Base-by-base conservation (phyloP, 73 alveolate species). In the Diophrys sp. region DNA sequence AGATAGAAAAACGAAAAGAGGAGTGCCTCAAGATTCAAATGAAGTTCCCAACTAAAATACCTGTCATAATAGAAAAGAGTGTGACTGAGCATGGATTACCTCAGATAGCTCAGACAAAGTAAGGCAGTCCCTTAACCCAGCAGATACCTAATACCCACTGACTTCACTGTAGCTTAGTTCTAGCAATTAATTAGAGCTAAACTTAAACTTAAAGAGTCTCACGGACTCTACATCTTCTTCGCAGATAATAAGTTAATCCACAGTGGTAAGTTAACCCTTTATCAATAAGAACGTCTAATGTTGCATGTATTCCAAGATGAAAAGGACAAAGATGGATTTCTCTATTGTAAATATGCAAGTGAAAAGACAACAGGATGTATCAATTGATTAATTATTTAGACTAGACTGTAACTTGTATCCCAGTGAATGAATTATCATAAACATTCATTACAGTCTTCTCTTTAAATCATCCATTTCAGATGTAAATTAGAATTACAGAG, bases 1-100 rank as follows among this genome's bases (percentile, higher is more conserved):
- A 5, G 5, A 18, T 11, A 18, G 81, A 73, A 54, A 33, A 73
- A 44, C 33, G 81, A 2, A 2, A 54, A 67, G 1, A 2, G 2
- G 72, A 73, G 33, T 73, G 71, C 54, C 14, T 44, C 2, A 73
- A 73, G 31, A 53, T 73, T 1, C 0, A n/a, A 25, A 14, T 11
- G 14, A 73, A 44, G 72, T 54, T 31, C 54, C 81, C 81, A n/a
- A 33, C n/a, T 53, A 73, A 73, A 30, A 54, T 73, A 1, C 81
- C 81, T 5, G 54, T 73, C 56, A 54, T 54, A 5, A 30, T 33
- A 0, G 81, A 73, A 18, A 44, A 44, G 18, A 44, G 62, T 44
- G 18, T 18, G 18, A 44, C 62, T 44, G 62, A 44, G 62, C 5
- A 44, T 11, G n/a, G 18, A 11, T 18, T 44, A 11, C n/a, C 5